Evolutionary conservation across 2,329 filamentous ascomycete genomes (phyloP).

Genomic region (Phaeoacremonium minimum): DNA sequence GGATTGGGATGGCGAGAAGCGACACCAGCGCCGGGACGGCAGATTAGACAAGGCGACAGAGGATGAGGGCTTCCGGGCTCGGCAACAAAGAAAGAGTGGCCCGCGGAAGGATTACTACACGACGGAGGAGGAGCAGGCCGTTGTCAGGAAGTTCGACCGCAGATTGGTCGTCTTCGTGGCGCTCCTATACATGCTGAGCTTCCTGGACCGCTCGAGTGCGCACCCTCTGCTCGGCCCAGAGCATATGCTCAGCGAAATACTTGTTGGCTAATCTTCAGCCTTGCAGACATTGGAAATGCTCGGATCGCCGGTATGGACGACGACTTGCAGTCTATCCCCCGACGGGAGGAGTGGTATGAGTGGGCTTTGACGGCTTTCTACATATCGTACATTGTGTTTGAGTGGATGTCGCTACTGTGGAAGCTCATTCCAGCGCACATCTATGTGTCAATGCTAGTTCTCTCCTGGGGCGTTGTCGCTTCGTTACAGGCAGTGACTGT

Average conservation of each 20-base stretch:
- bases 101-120: slow-evolving; percentile 34
- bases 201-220: slow-evolving; percentile 79
- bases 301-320: slow-evolving; percentile 60
- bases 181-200: slow-evolving; percentile 77
- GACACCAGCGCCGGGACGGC: background rate
- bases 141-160: slow-evolving; percentile 72
- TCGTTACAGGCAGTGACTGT: slow-evolving; percentile 66
- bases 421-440: slow-evolving; percentile 55
- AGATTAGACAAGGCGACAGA: background rate
- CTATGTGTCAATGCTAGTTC: slow-evolving; percentile 58
- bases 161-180: slow-evolving; percentile 77
- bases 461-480: slow-evolving; percentile 75
- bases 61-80: slow-evolving; percentile 12
- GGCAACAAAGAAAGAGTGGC: slow-evolving; percentile 17
- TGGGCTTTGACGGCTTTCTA: slow-evolving; percentile 61
- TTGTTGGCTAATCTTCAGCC: background rate
- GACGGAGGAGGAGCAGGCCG: slow-evolving; percentile 65
- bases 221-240: background rate
- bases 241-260: background rate
- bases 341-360: slow-evolving; percentile 46
- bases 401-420: slow-evolving; percentile 64
- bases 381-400: slow-evolving; percentile 57
- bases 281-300: slow-evolving; percentile 57
- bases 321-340: slow-evolving; percentile 50
- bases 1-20: slow-evolving; percentile 6